Evolutionary conservation across 805 yeast species (phyloP).

Genomic region (Metschnikowia aberdeeniae): DNA sequence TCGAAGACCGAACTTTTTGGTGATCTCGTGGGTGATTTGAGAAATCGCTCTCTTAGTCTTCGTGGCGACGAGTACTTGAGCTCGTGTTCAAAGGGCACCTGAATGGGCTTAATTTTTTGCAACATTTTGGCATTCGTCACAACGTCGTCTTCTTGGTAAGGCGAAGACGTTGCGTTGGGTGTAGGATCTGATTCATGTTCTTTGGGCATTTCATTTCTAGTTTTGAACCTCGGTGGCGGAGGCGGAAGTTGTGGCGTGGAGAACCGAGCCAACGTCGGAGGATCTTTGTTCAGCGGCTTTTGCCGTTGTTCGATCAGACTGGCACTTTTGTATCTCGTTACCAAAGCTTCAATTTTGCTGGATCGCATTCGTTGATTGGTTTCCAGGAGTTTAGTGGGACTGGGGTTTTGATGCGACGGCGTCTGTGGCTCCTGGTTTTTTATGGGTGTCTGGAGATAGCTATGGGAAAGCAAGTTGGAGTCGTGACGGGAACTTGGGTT

Average conservation of each 20-base stretch:
- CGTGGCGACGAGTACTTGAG: conserved; percentile 31
- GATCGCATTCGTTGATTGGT: conserved; percentile 34
- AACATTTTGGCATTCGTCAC: conserved; percentile 34
- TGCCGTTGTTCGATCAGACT: not conserved
- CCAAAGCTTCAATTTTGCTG: conserved; percentile 32
- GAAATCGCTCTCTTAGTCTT: conserved; percentile 25
- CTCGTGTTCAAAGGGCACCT: conserved; percentile 30
- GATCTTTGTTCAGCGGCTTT: not conserved
- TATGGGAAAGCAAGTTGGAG: conserved; percentile 5
- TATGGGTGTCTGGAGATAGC: conserved; percentile 34
- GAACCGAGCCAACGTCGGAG: not conserved
- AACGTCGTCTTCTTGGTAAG: conserved; percentile 2
- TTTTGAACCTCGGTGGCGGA: conserved; percentile 10
- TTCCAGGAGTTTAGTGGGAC: conserved; percentile 36
- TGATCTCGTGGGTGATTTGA: conserved; percentile 3
- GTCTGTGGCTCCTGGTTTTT: conserved; percentile 26
- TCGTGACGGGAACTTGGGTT: not conserved
- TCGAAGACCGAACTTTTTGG: conserved; percentile 2
- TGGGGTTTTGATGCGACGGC: conserved; percentile 19
- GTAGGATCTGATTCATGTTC: not conserved
- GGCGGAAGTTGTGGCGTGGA: conserved; percentile 6
- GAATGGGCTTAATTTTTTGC: conserved; percentile 34
- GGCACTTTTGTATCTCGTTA: conserved; percentile 28
- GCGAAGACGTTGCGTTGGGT: conserved; percentile 11
- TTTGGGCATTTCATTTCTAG: not conserved